Evolutionary conservation across 495 filamentous ascomycete genomes (phyloP), one percentile per base, ranked within the genome.

Genomic region (Podospora appendiculata): DNA sequence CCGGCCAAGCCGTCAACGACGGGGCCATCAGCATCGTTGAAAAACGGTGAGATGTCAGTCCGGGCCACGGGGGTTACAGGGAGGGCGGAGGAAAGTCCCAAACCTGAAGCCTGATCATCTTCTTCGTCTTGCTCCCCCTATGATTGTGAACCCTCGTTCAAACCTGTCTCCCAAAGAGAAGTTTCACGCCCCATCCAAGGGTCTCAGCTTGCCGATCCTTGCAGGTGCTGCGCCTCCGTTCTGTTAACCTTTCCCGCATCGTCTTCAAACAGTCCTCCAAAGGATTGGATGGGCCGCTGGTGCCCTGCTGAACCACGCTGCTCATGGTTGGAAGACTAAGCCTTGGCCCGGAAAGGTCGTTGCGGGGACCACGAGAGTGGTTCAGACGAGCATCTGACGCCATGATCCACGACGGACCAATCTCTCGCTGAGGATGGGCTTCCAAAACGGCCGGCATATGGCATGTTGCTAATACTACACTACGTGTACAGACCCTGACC

Each of bases 201-300:
- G 66, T 69, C 65, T 71, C 65, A 70, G 62, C 58, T 62, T 60
- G 70, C 48, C 56, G 63, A 70, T 72, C 66, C 58, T 58, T 45
- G 43, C 48, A 45, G 54, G 34, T 52, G 57, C 59, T 62, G 55
- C 57, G 59, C 62, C 59, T 55, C 62, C 40, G 45, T 50, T 19
- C 16, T 42, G 11, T 32, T 25, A 17, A 33, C 32, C 51, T 48
- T 32, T 46, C 44, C 43, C 47, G 53, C 47, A 39, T 45, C 46
- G 17, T 32, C 41, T 45, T 34, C 14, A 45, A 41, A 10, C 36
- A 48, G 18, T 16, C 41, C 50, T 41, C 52, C 45, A 48, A 33
- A 55, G 53, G 53, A 55, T 55, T 50, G 53, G 53, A 55, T 50
- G 47, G 53, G 47, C 53, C 46, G 47, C 25, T 32, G 42, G 48